A percentile compares a stretch with the other conserved stretches of the same genome.
These are phyloP conservation scores for Ascochyta lentis DNA, from an alignment of 2,329 filamentous ascomycete species.

Conservation along the genomic window DNA sequence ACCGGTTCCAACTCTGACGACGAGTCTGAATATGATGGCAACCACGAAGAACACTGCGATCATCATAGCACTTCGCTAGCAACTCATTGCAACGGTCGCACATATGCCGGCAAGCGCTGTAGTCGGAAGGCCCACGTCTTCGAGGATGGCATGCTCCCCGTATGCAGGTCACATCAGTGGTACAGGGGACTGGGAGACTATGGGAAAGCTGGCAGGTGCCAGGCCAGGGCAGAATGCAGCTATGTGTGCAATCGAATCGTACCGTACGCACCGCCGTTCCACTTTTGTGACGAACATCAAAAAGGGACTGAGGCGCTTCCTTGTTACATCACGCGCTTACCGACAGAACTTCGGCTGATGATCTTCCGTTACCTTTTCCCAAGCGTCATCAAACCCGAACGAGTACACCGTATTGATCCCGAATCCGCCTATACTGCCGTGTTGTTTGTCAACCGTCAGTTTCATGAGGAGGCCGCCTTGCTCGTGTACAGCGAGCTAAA, in stretches of 20 bases:
- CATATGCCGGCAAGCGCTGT: slow-evolving; percentile 6
- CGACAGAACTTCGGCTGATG: slow-evolving; percentile 25
- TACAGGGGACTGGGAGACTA: neutral
- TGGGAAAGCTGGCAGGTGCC: slow-evolving; percentile 17
- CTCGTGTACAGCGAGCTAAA: slow-evolving; percentile 19
- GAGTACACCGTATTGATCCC: neutral
- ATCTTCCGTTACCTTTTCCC: slow-evolving; percentile 26
- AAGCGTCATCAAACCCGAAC: neutral
- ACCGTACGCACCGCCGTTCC: slow-evolving; percentile 9
- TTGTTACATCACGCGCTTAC: slow-evolving; percentile 23
- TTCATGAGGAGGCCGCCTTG: slow-evolving; percentile 18
- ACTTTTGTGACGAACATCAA: slow-evolving; percentile 22
- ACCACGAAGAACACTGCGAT: slow-evolving; percentile 7
- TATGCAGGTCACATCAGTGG: slow-evolving; percentile 8
- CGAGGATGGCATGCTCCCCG: slow-evolving; percentile 8
- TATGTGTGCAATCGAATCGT: slow-evolving; percentile 17
- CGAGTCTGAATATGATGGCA: neutral
- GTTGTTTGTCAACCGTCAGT: slow-evolving; percentile 20
- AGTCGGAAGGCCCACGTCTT: slow-evolving; percentile 2
- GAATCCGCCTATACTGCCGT: neutral
- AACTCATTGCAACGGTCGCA: slow-evolving; percentile 8
- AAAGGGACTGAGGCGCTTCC: slow-evolving; percentile 18
- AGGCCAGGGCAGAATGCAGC: slow-evolving; percentile 25
- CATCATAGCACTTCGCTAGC: slow-evolving; percentile 4
- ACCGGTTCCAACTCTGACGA: neutral